Evolutionary conservation across 768 basidiomycete species (phyloP).

Genomic region (Imleria badia): DNA sequence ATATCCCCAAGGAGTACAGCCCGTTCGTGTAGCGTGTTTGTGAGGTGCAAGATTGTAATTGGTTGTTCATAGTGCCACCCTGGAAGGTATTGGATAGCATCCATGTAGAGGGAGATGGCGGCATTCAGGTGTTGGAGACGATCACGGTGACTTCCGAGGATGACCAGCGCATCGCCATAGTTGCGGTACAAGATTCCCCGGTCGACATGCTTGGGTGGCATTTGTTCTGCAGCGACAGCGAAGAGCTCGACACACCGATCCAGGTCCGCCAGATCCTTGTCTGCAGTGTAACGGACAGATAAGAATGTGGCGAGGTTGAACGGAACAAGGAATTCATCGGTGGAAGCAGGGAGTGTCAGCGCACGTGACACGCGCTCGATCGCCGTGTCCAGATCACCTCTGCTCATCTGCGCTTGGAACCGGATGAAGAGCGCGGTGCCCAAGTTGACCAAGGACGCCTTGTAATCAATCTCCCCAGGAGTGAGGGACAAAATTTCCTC

Average conservation of each 20-base stretch:
- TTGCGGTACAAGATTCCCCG: slow-evolving; percentile 6
- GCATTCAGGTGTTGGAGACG: neutral
- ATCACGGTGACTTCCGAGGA: slow-evolving; percentile 4
- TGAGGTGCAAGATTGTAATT: neutral
- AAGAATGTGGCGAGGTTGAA: slow-evolving; percentile 12
- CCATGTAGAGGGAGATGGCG: slow-evolving; percentile 10
- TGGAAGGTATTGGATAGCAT: slow-evolving; percentile 9
- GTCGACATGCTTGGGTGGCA: slow-evolving; percentile 11
- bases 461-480: slow-evolving; percentile 3
- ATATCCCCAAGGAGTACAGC: neutral
- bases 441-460: slow-evolving; percentile 9
- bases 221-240: slow-evolving; percentile 1
- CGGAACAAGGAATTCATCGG: slow-evolving; percentile 2
- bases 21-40: slow-evolving; percentile 1
- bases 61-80: slow-evolving; percentile 11
- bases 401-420: slow-evolving; percentile 9
- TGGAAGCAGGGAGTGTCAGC: slow-evolving; percentile 4
- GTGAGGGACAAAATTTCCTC: slow-evolving; percentile 12
- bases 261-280: slow-evolving; percentile 9
- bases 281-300: slow-evolving; percentile 6
- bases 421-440: slow-evolving; percentile 12
- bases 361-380: slow-evolving; percentile 12
- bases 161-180: slow-evolving; percentile 11
- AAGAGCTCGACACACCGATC: slow-evolving; percentile 16
- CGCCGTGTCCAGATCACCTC: slow-evolving; percentile 16